A percentile compares a stretch with the other conserved stretches of the same genome.
These are phyloP conservation scores for Ophiostoma australiae DNA, from an alignment of 2,329 filamentous ascomycete genomes.

Conservation along the genomic window DNA sequence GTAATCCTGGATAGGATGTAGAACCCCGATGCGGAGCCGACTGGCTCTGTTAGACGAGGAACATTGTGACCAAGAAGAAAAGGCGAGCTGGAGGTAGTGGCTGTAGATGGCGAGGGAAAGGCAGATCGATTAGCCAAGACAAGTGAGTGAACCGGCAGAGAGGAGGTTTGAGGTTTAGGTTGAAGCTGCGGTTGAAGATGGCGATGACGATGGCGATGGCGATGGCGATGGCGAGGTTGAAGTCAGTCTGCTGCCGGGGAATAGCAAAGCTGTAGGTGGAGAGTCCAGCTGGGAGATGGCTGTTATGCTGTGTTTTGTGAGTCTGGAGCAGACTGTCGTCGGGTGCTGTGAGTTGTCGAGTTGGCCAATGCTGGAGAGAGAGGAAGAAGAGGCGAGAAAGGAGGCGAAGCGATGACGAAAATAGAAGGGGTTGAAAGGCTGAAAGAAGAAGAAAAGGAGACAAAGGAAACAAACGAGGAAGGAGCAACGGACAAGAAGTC, in stretches of 20 bases:
- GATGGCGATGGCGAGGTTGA: background rate
- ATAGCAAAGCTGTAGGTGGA: background rate
- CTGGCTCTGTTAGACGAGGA: slow-evolving; percentile 20
- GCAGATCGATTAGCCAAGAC: no score
- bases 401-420: background rate
- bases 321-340: background rate
- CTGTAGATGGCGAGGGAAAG: background rate
- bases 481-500: background rate
- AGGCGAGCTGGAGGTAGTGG: background rate
- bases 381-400: background rate
- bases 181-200: background rate
- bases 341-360: background rate
- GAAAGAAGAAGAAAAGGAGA: background rate
- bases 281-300: background rate
- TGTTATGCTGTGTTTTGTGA: background rate
- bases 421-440: background rate
- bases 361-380: background rate
- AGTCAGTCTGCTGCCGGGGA: background rate
- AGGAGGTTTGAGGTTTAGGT: background rate
- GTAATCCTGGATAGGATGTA: background rate
- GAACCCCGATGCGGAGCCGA: slow-evolving; percentile 20
- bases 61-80: slow-evolving; percentile 14
- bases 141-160: no score
- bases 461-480: slow-evolving; percentile 10
- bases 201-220: background rate